Evolutionary conservation across 495 filamentous ascomycete genomes (phyloP).

Genomic region (Aspergillus indologenus): DNA sequence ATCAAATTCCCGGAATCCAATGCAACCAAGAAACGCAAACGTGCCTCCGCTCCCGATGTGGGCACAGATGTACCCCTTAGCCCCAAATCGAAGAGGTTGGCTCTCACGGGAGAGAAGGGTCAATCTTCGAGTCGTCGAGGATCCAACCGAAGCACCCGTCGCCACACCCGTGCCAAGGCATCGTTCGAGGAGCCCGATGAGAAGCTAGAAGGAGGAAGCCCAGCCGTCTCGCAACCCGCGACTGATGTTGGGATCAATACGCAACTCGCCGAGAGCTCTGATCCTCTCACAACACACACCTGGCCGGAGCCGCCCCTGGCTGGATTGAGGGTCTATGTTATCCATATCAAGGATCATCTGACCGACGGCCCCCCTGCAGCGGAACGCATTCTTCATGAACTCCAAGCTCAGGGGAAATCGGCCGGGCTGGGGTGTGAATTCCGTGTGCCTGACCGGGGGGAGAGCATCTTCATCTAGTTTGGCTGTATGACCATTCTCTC

Average conservation of each 20-base stretch:
- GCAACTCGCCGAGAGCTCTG: conserved; percentile 14
- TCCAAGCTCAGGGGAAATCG: conserved; percentile 57
- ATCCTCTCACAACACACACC: conserved; percentile 4
- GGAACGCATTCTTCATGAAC: conserved; percentile 64
- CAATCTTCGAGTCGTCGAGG: background rate
- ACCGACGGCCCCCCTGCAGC: conserved; percentile 59
- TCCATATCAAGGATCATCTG: conserved; percentile 78
- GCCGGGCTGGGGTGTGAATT: conserved; percentile 75
- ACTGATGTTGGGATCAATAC: conserved; percentile 12
- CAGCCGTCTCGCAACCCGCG: background rate
- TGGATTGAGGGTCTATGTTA: conserved; percentile 66
- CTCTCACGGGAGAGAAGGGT: conserved; percentile 1
- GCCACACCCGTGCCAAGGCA: background rate
- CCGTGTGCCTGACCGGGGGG: conserved; percentile 58
- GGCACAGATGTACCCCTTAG: conserved; percentile 16
- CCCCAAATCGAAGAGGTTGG: conserved; percentile 25
- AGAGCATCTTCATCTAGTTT: conserved; percentile 39
- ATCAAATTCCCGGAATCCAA: conserved; percentile 13
- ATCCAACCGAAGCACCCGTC: conserved; percentile 2
- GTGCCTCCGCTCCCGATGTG: conserved; percentile 12
- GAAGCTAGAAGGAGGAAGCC: background rate
- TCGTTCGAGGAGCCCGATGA: background rate
- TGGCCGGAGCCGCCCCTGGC: conserved; percentile 37
- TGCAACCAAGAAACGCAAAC: conserved; percentile 33
- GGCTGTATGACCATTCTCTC: conserved; percentile 4